Percentiles rank a stretch among this genome's conserved stretches.
phyloP scores from a whole-genome alignment of 495 filamentous ascomycete genomes.

The Xanthoparmelia taractica region DNA sequence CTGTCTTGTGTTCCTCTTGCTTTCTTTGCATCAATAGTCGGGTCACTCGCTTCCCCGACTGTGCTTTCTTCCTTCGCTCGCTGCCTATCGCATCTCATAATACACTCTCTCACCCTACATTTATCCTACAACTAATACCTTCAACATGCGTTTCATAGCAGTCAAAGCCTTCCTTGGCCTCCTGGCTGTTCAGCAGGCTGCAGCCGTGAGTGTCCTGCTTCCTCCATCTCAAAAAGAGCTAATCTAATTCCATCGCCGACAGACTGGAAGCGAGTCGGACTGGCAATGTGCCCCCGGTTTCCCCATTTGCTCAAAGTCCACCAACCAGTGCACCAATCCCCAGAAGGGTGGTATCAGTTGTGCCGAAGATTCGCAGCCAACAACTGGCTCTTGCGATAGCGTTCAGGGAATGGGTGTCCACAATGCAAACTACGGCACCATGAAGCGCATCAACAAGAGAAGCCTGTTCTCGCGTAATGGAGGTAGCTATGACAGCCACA shows the following conservation, averaged over 20 bases:
- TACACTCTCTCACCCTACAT: conserved; percentile 14
- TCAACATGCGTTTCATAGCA: conserved; percentile 27
- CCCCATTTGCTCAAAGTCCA: conserved; percentile 47
- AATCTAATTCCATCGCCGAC: neutral
- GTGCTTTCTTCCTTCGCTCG: conserved; percentile 20
- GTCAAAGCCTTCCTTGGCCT: conserved; percentile 23
- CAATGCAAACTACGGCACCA: conserved; percentile 39
- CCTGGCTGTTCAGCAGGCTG: conserved; percentile 41
- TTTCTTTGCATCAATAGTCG: conserved; percentile 24
- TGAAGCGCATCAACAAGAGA: conserved; percentile 38
- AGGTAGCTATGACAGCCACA: neutral
- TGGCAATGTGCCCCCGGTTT: conserved; percentile 13
- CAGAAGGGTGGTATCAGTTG: conserved; percentile 67
- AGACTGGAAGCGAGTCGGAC: conserved; percentile 5
- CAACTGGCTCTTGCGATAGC: conserved; percentile 3
- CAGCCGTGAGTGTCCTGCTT: conserved; percentile 36
- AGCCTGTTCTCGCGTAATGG: conserved; percentile 26
- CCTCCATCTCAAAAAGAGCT: neutral
- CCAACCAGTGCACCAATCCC: conserved; percentile 61
- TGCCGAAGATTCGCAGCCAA: conserved; percentile 27
- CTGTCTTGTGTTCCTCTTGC: conserved; percentile 26
- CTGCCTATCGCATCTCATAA: conserved; percentile 21
- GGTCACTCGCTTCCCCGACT: conserved; percentile 30
- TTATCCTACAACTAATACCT: conserved; percentile 8
- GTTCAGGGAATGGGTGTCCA: conserved; percentile 35